Base-by-base conservation (phyloP, 2,329 filamentous ascomycete genomes). In the Claviceps digitariae region DNA sequence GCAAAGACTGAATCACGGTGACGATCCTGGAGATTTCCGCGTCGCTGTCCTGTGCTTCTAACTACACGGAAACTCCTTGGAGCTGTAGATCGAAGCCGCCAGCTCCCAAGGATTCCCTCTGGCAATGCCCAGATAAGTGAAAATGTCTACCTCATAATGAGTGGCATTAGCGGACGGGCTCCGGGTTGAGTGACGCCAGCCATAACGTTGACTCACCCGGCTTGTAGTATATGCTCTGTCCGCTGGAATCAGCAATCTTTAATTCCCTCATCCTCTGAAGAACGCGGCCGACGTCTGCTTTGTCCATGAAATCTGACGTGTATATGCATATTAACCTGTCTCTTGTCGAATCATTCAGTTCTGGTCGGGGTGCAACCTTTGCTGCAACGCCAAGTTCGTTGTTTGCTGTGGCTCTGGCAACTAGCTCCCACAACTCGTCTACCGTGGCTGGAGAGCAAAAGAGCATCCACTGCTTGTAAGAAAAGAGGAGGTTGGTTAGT, bases 281-380 rank as follows among this genome's bases (percentile, higher is more conserved):
- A 4, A 94, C 85, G 45, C 85, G 75, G 29, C 73, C 74, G 6
- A 94, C 77, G 63, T 94, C 87, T 4, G 74, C 70, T 51, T 70
- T 74, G 62, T 94, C 82, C 29, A 71, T 71, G 63, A 90, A 93
- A 64, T 95, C 81, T 44, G 73, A 71, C 5, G 87, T 94, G 66
- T 94, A 94, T 8, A 94, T 72, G 58, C 86, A 90, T 27, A 94
- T 81, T 44, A 93, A 67, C 21, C 81, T 74, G 21, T 70, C 67
- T 45, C 67, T 73, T 25, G 68, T 61, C 6, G 56, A 55, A 48
- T 68, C 63, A n/a, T 70, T 67, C 1, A 66, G 66, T 6, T 68
- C 69, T 10, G 76, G 65, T 48, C 73, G 70, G 1, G 85, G 80
- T 1, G 83, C 66, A 13, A 90, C 84, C 67, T 93, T 94, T 10